These are phyloP conservation scores for Alternaria infectoria DNA, from an alignment of 2,329 filamentous ascomycete genomes.

Conservation along the genomic window DNA sequence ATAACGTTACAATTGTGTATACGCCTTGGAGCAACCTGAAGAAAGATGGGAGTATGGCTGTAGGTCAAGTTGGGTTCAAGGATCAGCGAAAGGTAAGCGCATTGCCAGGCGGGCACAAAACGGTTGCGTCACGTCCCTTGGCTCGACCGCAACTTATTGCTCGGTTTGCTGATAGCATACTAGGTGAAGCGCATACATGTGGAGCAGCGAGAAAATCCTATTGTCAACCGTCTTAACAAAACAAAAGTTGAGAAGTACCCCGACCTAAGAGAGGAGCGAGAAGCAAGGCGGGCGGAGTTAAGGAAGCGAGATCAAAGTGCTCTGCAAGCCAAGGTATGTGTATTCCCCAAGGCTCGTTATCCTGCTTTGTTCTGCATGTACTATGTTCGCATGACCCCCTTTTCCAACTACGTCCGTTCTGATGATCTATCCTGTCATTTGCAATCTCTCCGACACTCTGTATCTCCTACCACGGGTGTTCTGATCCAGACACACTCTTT, in stretches of 20 bases:
- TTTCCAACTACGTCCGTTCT: neutral
- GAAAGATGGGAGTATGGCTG: slow-evolving; percentile 95
- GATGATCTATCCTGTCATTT: neutral
- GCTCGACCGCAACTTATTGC: neutral
- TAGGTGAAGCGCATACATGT: slow-evolving; percentile 84
- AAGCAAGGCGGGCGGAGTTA: slow-evolving; percentile 74
- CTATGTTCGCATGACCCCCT: neutral
- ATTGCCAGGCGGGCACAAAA: neutral
- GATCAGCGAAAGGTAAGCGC: slow-evolving; percentile 71
- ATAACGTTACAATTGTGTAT: slow-evolving; percentile 96
- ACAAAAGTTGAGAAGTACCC: slow-evolving; percentile 89
- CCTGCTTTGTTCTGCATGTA: neutral
- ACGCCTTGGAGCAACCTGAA: slow-evolving; percentile 96
- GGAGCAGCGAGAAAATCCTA: slow-evolving; percentile 79
- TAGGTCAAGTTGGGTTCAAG: slow-evolving; percentile 93
- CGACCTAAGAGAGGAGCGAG: slow-evolving; percentile 81
- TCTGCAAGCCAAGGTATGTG: slow-evolving; percentile 65
- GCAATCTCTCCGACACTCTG: neutral
- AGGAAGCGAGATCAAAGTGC: slow-evolving; percentile 73
- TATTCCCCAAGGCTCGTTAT: neutral
- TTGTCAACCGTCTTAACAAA: slow-evolving; percentile 98
- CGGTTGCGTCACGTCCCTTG: neutral
- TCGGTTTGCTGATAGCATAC: neutral
- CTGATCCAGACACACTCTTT: neutral
- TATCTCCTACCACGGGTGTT: neutral